Evolutionary conservation across 441 rosid genomes (phyloP), one percentile per base, ranked within the genome.

Genomic region (Codiaeum variegatum): DNA sequence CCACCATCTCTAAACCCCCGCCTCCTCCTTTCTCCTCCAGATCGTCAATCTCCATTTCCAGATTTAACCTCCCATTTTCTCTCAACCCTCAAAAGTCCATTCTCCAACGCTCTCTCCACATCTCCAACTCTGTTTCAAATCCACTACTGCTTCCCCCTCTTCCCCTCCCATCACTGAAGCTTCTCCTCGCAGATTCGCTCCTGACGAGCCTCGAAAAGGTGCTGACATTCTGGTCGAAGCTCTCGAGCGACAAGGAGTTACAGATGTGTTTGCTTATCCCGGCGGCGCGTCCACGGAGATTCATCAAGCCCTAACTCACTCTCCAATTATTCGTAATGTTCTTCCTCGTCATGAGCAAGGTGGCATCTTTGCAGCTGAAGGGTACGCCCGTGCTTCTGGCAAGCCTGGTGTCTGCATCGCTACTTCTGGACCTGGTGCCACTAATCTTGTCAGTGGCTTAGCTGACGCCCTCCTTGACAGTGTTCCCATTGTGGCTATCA

Each of bases 291-390:
- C 98, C 11, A 10, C 89, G 97, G 97, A 92, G 92, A 92, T 94
- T 79, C 99, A 92, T 78, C 98, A 92, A 73, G 97, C 97, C 11
- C 81, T 94, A 71, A 91, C 98, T 12, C 96, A 97, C 66, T 88
- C 99, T 19, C 24, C 66, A 23, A 65, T 56, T 13, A 94, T 94
- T 75, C 87, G 90, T 19, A 94, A 92, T 67, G 87, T 88, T 71
- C 93, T 91, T 21, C 97, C 99, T 0, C 92, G 99, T 24, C 99
- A 94, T 68, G 99, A 94, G 46, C 99, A 94, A 74, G 99, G 97
- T 13, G 97, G 98, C 12, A 73, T 94, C 60, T 94, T 94, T 40
- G 96, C 97, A 0, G 98, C 99, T 0, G 96, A 92, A 73, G 99
- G 99, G 0, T 94, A 94, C 75, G 96, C 98, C 3, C 92, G 97